A percentile compares a stretch with the other conserved stretches of the same genome.
phyloP scores from a whole-genome alignment of 73 alveolate genomes.

The Blepharisma stoltei region DNA sequence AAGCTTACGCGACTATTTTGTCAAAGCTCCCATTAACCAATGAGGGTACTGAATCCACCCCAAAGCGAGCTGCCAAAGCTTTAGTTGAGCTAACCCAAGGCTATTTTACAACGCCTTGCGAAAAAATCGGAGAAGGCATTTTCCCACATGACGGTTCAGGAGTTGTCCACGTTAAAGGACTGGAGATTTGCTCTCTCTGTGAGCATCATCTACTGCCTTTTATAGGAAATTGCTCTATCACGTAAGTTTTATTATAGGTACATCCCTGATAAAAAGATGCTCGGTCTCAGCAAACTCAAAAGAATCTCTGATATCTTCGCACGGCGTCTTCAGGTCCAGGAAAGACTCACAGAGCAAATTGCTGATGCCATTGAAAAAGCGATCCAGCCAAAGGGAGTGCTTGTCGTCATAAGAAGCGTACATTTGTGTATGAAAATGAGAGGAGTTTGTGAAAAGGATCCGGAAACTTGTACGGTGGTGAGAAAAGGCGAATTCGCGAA shows the following conservation, averaged over 20 bases:
- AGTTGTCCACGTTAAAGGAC: not conserved
- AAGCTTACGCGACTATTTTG: not conserved
- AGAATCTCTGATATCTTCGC: constrained; percentile 32
- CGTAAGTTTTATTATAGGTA: not conserved
- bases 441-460: constrained; percentile 20
- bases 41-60: not conserved
- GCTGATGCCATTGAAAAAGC: constrained; percentile 35
- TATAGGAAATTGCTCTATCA: constrained; percentile 32
- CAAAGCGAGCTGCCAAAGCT: constrained; percentile 32
- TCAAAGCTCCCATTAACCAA: constrained; percentile 17
- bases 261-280: constrained; percentile 30
- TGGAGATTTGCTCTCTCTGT: constrained; percentile 29
- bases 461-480: constrained; percentile 12
- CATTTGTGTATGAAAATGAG: constrained; percentile 34
- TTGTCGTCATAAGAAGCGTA: not conserved
- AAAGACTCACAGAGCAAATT: constrained; percentile 34
- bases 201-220: constrained; percentile 44
- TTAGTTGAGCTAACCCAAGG: constrained; percentile 21
- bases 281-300: constrained; percentile 33
- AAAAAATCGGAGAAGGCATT: constrained; percentile 25
- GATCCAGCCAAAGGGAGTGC: constrained; percentile 33
- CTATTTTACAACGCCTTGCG: not conserved
- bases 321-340: constrained; percentile 38
- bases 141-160: constrained; percentile 18
- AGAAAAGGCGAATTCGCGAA: not conserved